Conservation (phyloP, 192 early-diverging fungal genomes). For the Pilaira anomala region DNA sequence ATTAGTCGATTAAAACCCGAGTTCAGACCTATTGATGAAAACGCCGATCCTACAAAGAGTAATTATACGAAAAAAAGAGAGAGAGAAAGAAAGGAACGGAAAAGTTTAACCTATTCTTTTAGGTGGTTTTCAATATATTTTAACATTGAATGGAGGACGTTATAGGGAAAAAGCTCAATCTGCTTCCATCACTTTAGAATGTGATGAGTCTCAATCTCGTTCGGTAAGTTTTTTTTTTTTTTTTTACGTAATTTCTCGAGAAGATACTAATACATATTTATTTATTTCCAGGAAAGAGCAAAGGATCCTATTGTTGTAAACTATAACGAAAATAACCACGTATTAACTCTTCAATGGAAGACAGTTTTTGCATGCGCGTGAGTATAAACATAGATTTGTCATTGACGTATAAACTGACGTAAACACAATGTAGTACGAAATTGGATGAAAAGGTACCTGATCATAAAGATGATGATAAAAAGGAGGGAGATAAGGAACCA, state of each 20-base stretch:
- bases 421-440: not conserved
- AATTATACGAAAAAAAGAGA: not conserved
- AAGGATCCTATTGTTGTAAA: slow-evolving; percentile 3
- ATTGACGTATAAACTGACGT: not conserved
- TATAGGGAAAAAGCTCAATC: slow-evolving; percentile 21
- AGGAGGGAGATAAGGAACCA: not conserved
- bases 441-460: slow-evolving; percentile 12
- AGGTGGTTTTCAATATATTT: slow-evolving; percentile 27
- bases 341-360: slow-evolving; percentile 20
- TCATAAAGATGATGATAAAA: slow-evolving; percentile 1
- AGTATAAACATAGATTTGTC: not conserved
- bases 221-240: slow-evolving; percentile 21
- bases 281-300: slow-evolving; percentile 19
- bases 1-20: slow-evolving; percentile 3
- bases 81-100: not conserved
- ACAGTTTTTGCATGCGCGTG: slow-evolving; percentile 26
- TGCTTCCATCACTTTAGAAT: slow-evolving; percentile 31
- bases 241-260: no score
- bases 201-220: slow-evolving; percentile 25
- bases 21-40: slow-evolving; percentile 12
- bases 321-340: slow-evolving; percentile 2
- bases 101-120: not conserved
- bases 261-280: no score
- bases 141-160: slow-evolving; percentile 26
- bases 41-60: slow-evolving; percentile 28